Evolutionary conservation across 257 asterid genomes (phyloP), one percentile per base, ranked within the genome.

Genomic region (Knoxia roxburghii): DNA sequence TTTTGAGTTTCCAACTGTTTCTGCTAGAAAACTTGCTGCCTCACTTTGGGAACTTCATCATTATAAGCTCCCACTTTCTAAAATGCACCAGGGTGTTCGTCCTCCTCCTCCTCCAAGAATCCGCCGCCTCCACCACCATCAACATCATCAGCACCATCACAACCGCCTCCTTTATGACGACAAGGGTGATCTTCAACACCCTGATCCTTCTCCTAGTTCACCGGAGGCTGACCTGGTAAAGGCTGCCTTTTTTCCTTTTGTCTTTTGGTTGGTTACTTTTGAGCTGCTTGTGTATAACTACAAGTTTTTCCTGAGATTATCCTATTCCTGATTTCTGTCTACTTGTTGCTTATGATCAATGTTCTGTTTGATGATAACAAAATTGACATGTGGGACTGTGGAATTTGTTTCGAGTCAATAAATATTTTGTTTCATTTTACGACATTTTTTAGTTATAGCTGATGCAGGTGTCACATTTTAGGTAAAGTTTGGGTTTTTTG

Each of bases 21-120:
- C 97, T 67, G 91, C 90, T 0, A 88, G 99, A 75, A 90, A 90
- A 76, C 92, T 93, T 68, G 99, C 86, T 54, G 95, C 97, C 62
- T 68, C 84, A 52, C 84, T 85, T 64, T 93, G 97, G 96, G 96
- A 90, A 43, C 86, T 88, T 67, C 75, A 85, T 73, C 89, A 83
- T 0, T 82, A 82, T 83, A 81, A 80, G 46, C 82, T 71, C 2
- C 86, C 87, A 1, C 80, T 85, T 59, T 73, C 74, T 32, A 75
- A 75, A 68, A 93, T 93, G 99, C 81, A 86, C 74, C 82, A 77
- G 72, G 86, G 82, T 72, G 74, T 50, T 50, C 71, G 68, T 53
- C 73, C 21, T 55, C 79, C 79, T 43, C 89, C 79, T 62, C 93
- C 84, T 2, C 79, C 87, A 29, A 83, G 82, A 62, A 91, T 91